A percentile compares a stretch with the other conserved stretches of the same genome.
Evolutionary conservation across 1,284 basidiomycete genomes (phyloP).

Genomic region (Fistulinella staudtii): DNA sequence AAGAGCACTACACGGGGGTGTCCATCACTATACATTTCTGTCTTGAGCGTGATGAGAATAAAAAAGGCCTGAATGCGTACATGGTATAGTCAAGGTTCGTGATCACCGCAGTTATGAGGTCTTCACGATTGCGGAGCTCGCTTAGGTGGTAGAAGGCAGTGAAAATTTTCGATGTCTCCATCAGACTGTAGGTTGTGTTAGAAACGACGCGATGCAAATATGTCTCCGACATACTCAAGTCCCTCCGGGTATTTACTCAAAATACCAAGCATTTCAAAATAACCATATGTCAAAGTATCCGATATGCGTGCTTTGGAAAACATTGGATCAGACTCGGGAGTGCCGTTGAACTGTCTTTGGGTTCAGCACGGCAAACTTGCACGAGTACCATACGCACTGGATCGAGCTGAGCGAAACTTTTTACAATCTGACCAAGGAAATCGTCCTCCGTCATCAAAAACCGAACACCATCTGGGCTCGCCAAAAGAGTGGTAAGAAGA

Average conservation of each 20-base stretch:
- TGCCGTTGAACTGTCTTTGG: slow-evolving; percentile 56
- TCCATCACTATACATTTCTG: slow-evolving; percentile 62
- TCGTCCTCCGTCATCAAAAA: slow-evolving; percentile 84
- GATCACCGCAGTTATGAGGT: slow-evolving; percentile 87
- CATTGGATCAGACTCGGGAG: slow-evolving; percentile 70
- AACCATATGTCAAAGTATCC: slow-evolving; percentile 85
- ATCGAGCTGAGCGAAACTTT: slow-evolving; percentile 89
- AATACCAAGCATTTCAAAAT: slow-evolving; percentile 94
- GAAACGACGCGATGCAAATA: background rate
- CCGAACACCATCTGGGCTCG: slow-evolving; percentile 78
- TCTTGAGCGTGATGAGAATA: background rate
- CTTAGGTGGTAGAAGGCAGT: slow-evolving; percentile 93
- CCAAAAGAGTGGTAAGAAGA: slow-evolving; percentile 79
- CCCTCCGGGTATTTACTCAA: slow-evolving; percentile 87
- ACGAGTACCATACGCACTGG: slow-evolving; percentile 53
- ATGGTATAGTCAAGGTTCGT: slow-evolving; percentile 89
- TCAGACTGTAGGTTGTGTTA: slow-evolving; percentile 48
- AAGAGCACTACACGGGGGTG: slow-evolving; percentile 89
- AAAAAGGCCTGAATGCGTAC: slow-evolving; percentile 43
- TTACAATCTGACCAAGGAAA: slow-evolving; percentile 81
- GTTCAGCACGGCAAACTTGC: slow-evolving; percentile 3
- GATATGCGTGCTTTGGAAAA: slow-evolving; percentile 84
- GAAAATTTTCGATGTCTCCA: slow-evolving; percentile 92
- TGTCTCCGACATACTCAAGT: slow-evolving; percentile 68
- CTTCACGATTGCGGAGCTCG: slow-evolving; percentile 87